Percentiles rank a stretch among this genome's conserved stretches.
Evolutionary conservation across 805 yeast genomes (phyloP).

Genomic region (Ascoidea rubescens): DNA sequence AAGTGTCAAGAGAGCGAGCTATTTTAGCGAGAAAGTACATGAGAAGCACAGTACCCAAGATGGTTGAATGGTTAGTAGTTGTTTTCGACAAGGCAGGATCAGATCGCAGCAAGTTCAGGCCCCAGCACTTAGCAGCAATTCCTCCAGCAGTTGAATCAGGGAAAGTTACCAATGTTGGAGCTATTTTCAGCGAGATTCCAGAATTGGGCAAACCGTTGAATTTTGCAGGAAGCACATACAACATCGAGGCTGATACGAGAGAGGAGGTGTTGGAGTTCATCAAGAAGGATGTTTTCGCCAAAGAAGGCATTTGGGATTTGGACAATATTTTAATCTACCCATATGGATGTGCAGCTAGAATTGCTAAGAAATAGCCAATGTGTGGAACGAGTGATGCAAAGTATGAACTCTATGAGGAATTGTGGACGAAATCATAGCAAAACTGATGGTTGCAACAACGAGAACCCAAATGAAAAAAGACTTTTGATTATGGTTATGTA

Average conservation of each 20-base stretch:
- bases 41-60: slow-evolving; percentile 11
- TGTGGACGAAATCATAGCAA: no score
- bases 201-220: slow-evolving; percentile 25
- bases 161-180: slow-evolving; percentile 34
- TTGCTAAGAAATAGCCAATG: slow-evolving; percentile 17
- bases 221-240: slow-evolving; percentile 59
- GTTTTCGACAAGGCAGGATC: slow-evolving; percentile 56
- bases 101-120: slow-evolving; percentile 39
- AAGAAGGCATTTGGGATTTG: slow-evolving; percentile 66
- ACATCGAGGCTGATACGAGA: slow-evolving; percentile 46
- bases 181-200: slow-evolving; percentile 32
- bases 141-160: slow-evolving; percentile 29
- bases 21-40: background rate
- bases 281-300: slow-evolving; percentile 47
- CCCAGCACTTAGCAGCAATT: slow-evolving; percentile 36
- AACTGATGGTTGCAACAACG: no score
- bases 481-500: no score
- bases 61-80: slow-evolving; percentile 55
- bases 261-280: slow-evolving; percentile 55
- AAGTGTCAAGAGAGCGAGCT: no score
- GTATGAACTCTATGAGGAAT: no score
- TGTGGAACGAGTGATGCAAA: background rate
- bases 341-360: slow-evolving; percentile 30
- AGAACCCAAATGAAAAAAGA: no score
- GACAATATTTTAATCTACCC: slow-evolving; percentile 48